These are phyloP conservation scores for Suhomyces sp. DNA, from an alignment of 805 yeast species.

Conservation along the genomic window DNA sequence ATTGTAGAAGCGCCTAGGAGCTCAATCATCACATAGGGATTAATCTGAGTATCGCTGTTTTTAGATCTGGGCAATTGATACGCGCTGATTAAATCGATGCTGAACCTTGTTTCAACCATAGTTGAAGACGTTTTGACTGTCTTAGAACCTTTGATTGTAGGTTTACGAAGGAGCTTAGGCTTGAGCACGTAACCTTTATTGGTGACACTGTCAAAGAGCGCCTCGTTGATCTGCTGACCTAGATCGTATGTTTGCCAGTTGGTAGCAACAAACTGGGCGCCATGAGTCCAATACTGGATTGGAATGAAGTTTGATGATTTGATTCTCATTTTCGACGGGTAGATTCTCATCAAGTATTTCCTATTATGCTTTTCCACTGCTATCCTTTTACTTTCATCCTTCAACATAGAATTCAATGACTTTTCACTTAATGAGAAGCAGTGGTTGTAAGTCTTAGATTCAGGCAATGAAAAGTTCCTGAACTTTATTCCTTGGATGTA, in stretches of 20 bases:
- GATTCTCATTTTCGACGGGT: conserved; percentile 78
- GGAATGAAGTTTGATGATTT: conserved; percentile 84
- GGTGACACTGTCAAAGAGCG: conserved; percentile 63
- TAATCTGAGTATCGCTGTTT: conserved; percentile 46
- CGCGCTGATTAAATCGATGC: conserved; percentile 61
- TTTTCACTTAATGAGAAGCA: conserved; percentile 86
- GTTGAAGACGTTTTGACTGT: not conserved
- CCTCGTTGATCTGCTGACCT: conserved; percentile 86
- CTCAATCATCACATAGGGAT: conserved; percentile 64
- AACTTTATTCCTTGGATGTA: conserved; percentile 76
- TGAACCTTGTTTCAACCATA: conserved; percentile 12
- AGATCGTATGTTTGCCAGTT: conserved; percentile 93
- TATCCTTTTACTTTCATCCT: conserved; percentile 52
- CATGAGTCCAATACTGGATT: conserved; percentile 72
- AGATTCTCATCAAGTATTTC: conserved; percentile 72
- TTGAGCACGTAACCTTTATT: conserved; percentile 77
- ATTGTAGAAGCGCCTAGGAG: conserved; percentile 45
- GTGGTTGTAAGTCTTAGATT: conserved; percentile 75
- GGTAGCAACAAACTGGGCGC: conserved; percentile 93
- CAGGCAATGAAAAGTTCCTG: conserved; percentile 80
- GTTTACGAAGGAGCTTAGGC: conserved; percentile 49
- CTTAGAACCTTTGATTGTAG: conserved; percentile 24
- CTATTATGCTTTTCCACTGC: conserved; percentile 76
- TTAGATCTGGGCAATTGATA: conserved; percentile 78
- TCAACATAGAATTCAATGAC: conserved; percentile 57